These are phyloP conservation scores for Botrytis cinerea DNA, from an alignment of 2,329 filamentous ascomycete genomes.

Conservation along the genomic window DNA sequence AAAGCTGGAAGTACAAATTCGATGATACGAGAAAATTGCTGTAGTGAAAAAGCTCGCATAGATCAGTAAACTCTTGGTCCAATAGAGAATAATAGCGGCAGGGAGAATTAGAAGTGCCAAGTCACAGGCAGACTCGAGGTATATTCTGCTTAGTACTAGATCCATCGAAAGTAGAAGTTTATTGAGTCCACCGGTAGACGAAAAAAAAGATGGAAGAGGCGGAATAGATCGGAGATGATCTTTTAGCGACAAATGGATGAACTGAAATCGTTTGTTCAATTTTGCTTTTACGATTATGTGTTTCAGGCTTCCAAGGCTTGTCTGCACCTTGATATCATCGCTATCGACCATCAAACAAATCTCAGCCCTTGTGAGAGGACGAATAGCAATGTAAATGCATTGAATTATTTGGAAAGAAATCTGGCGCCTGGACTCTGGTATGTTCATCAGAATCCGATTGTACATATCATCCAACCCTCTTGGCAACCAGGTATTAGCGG, in stretches of 20 bases:
- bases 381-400: not conserved
- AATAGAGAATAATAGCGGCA: too few species aligned
- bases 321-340: not conserved
- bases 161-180: too few species aligned
- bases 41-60: too few species aligned
- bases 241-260: not conserved
- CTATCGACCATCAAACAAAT: not conserved
- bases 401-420: not conserved
- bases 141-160: too few species aligned
- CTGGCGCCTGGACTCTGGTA: not conserved
- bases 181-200: too few species aligned
- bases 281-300: not conserved
- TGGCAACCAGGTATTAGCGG: not conserved
- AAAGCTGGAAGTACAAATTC: too few species aligned
- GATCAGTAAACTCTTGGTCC: too few species aligned
- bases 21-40: too few species aligned
- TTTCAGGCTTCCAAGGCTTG: not conserved
- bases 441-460: not conserved
- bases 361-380: not conserved
- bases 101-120: too few species aligned
- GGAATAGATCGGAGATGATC: not conserved
- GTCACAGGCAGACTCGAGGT: too few species aligned
- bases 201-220: not conserved
- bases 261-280: too few species aligned
- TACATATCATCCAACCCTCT: not conserved